Percentiles rank a stretch among this genome's conserved stretches.
Evolutionary conservation across 2,329 filamentous ascomycete species (phyloP).

Genomic region (Aspergillus japonicus): DNA sequence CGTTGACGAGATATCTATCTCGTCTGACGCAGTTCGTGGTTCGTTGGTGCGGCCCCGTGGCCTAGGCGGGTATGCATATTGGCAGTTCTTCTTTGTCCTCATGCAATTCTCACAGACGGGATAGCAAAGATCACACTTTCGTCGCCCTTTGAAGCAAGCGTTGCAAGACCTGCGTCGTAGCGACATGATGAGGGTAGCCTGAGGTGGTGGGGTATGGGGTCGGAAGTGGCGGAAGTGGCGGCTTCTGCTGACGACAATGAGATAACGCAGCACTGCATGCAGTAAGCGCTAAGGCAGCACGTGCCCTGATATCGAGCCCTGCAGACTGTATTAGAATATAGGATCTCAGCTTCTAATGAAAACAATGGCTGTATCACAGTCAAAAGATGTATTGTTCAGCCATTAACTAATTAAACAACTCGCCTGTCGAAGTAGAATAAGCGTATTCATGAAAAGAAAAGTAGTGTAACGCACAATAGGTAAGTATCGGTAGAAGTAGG

Average conservation of each 20-base stretch:
- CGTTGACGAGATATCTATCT: neutral
- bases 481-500: too few relatives aligned
- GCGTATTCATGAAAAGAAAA: too few relatives aligned
- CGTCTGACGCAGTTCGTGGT: neutral
- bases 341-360: too few relatives aligned
- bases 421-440: too few relatives aligned
- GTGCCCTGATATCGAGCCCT: too few relatives aligned
- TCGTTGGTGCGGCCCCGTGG: neutral
- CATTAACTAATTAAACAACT: too few relatives aligned
- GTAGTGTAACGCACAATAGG: too few relatives aligned
- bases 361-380: too few relatives aligned
- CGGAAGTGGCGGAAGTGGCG: neutral
- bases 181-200: neutral
- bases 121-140: conserved; percentile 5
- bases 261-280: too few relatives aligned
- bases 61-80: conserved; percentile 4
- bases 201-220: neutral
- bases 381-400: too few relatives aligned
- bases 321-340: too few relatives aligned
- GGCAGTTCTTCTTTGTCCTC: conserved; percentile 1
- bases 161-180: conserved; percentile 7
- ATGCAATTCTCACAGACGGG: conserved; percentile 1
- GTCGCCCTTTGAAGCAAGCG: conserved; percentile 5
- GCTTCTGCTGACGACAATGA: neutral
- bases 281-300: too few relatives aligned